Evolutionary conservation across 2,329 filamentous ascomycete species (phyloP).

Genomic region (Colletotrichum sidae): DNA sequence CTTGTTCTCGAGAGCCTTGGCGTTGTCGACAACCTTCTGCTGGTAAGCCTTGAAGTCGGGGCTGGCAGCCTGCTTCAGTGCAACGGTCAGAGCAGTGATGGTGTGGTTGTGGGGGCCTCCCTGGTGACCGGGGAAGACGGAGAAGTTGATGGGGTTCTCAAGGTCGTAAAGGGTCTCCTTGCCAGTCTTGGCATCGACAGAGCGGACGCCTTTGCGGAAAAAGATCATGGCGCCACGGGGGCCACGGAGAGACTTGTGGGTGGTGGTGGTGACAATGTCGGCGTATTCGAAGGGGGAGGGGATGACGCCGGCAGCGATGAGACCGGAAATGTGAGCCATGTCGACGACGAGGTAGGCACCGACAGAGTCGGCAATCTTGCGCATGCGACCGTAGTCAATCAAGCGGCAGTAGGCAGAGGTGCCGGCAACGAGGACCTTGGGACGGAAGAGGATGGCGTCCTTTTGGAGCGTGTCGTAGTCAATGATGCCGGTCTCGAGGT

Average conservation of each 20-base stretch:
- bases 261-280: constrained; percentile 97
- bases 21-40: constrained; percentile 90
- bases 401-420: constrained; percentile 98
- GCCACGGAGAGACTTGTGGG: constrained; percentile 98
- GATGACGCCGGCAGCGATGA: constrained; percentile 93
- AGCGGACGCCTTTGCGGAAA: constrained; percentile 96
- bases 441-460: constrained; percentile 90
- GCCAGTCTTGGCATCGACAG: constrained; percentile 88
- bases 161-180: constrained; percentile 93
- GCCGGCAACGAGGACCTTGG: constrained; percentile 95
- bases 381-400: constrained; percentile 97
- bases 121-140: constrained; percentile 98
- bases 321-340: constrained; percentile 98
- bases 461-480: constrained; percentile 95
- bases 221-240: constrained; percentile 99
- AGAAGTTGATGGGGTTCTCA: constrained; percentile 97
- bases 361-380: constrained; percentile 92
- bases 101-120: constrained; percentile 99
- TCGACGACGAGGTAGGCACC: constrained; percentile 96
- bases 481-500: constrained; percentile 92
- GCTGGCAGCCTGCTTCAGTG: constrained; percentile 90
- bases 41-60: constrained; percentile 96
- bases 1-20: constrained; percentile 87
- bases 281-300: constrained; percentile 92
- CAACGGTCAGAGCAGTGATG: constrained; percentile 95